Base-by-base conservation (phyloP, 352 stramenopile genomes). In the Elongisporangium undulatum region DNA sequence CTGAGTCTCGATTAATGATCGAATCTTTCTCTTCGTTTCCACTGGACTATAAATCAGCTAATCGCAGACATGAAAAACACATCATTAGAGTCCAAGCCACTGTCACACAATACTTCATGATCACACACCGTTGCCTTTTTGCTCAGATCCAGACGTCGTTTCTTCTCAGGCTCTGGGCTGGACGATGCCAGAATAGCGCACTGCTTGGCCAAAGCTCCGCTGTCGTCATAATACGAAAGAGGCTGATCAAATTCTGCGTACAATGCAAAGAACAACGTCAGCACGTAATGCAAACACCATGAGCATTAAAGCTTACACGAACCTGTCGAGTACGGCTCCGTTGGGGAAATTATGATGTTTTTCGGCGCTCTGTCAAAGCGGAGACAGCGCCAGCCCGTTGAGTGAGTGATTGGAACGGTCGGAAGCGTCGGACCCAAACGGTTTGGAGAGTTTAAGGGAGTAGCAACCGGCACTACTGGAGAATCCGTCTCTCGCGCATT, bases 1-100 rank as follows among this genome's bases (percentile, higher is more conserved):
- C 12, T 75, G 64, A 22, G 71, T 51, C 4, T 69, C 61, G 22
- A 86, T 63, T 45, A 80, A 50, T 5, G 54, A 48, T 15, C 67
- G 59, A n/a, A 89, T 62, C 26, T 51, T 55, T 1, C 34, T 53
- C 49, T 66, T 66, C 13, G 50, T 49, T 38, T 45, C 34, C 34
- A 45, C 34, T 45, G 34, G 34, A 4, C 13, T 45, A 17, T 12
- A 45, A 45, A 45, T 45, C 34, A 45, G 34, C 34, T 45, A 45
- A 16, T 4, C 12, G 0, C 12, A 45, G 4, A 15, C 34, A 45
- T 3, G 10, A 9, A 45, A 45, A 45, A 45, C 2, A 15, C 34
- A 45, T 17, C 12, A 17, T 45, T 45, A 45, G 34, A 45, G 10
- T 17, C 5, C 23, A 26, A 5, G 2, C 2, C 23, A 26, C 10